Percentiles rank a stretch among this genome's conserved stretches.
phyloP scores from a whole-genome alignment of 192 early-diverging fungal species.

The Gryganskiella cystojenkinii region DNA sequence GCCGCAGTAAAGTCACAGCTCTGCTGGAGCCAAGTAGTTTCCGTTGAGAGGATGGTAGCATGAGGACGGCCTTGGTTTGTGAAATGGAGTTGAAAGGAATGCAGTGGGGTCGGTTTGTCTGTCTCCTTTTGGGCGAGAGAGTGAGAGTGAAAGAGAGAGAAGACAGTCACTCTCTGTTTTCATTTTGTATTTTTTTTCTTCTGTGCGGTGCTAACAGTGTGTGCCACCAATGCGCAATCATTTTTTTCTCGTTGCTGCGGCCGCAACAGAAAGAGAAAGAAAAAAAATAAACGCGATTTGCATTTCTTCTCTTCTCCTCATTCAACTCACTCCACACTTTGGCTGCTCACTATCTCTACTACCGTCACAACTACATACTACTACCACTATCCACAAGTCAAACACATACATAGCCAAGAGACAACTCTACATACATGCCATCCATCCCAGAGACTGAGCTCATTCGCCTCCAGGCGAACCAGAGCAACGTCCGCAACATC shows the following conservation, averaged over 20 bases:
- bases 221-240: no score
- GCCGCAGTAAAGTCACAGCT: no score
- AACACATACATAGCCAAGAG: not conserved
- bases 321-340: not conserved
- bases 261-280: conserved; percentile 5
- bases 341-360: not conserved
- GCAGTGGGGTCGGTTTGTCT: not conserved
- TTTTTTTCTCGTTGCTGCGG: not conserved
- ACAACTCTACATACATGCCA: conserved; percentile 52
- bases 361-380: not conserved
- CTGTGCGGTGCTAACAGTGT: no score
- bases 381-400: not conserved
- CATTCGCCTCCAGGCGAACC: conserved; percentile 73
- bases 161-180: not conserved
- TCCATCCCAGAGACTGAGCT: conserved; percentile 73
- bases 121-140: no score
- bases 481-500: conserved; percentile 88
- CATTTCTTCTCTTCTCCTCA: not conserved
- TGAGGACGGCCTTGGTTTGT: not conserved
- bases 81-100: not conserved
- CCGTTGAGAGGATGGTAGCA: not conserved
- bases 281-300: not conserved
- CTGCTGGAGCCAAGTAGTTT: no score
- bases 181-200: not conserved
- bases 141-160: not conserved